A percentile compares a stretch with the other conserved stretches of the same genome.
Evolutionary conservation across 148 eudicot genomes (phyloP).

Genomic region (Linanthus parryae): DNA sequence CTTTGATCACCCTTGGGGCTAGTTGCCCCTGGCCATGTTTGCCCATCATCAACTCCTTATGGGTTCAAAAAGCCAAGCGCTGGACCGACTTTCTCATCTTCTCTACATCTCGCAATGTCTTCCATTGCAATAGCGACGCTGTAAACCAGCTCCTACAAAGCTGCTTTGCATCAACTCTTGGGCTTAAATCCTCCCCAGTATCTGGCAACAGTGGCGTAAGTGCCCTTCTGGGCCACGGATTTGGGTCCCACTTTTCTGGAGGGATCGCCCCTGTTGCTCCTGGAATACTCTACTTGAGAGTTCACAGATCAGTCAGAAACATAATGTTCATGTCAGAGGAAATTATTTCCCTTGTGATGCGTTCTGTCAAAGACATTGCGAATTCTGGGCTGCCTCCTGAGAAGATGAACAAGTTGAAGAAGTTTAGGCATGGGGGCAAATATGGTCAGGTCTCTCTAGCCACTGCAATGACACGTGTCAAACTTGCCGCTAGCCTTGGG

Average conservation of each 20-base stretch:
- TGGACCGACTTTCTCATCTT: conserved; percentile 83
- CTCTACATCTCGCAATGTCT: conserved; percentile 73
- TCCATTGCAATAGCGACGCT: conserved; percentile 73
- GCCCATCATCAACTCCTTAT: conserved; percentile 75
- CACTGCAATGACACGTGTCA: conserved; percentile 63
- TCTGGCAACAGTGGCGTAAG: conserved; percentile 62
- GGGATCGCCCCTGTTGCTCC: conserved; percentile 85
- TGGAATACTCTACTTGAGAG: conserved; percentile 70
- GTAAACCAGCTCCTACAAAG: conserved; percentile 72
- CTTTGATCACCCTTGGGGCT: conserved; percentile 55
- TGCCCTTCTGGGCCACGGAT: conserved; percentile 80
- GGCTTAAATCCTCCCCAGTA: conserved; percentile 42
- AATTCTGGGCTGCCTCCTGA: conserved; percentile 35
- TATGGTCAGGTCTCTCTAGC: conserved; percentile 69
- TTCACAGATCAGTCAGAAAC: conserved; percentile 57
- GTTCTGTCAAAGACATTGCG: conserved; percentile 62
- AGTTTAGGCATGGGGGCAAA: conserved; percentile 37
- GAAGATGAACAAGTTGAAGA: conserved; percentile 43
- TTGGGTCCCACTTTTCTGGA: conserved; percentile 57
- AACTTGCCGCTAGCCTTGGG: conserved; percentile 71
- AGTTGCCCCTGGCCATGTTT: conserved; percentile 98
- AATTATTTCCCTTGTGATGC: conserved; percentile 56
- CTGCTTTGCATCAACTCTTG: conserved; percentile 62
- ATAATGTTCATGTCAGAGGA: conserved; percentile 56
- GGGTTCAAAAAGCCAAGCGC: conserved; percentile 92